A percentile compares a stretch with the other conserved stretches of the same genome.
Evolutionary conservation across 2,329 filamentous ascomycete species (phyloP).

Genomic region (Dactylonectria macrodidyma): DNA sequence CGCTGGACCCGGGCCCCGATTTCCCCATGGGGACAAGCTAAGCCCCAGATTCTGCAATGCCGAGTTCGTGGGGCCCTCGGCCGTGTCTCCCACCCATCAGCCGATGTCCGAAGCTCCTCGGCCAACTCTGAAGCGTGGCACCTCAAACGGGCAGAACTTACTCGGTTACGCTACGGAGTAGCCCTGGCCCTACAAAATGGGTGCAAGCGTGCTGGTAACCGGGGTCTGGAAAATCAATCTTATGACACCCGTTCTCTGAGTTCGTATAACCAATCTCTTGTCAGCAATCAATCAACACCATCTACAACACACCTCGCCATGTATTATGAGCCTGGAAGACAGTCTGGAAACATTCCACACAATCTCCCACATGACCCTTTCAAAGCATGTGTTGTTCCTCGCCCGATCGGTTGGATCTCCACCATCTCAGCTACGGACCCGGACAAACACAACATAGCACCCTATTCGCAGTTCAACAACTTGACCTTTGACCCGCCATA

Average conservation of each 20-base stretch:
- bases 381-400: conserved; percentile 31
- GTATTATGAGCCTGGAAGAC: conserved; percentile 21
- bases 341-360: conserved; percentile 15
- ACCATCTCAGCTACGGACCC: conserved; percentile 14
- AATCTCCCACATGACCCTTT: conserved; percentile 23
- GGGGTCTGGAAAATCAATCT: too few species aligned
- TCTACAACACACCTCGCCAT: not conserved
- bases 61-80: not conserved
- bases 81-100: not conserved
- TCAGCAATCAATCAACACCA: not conserved
- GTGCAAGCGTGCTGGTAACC: too few species aligned
- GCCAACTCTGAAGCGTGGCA: not conserved
- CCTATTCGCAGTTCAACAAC: conserved; percentile 33
- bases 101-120: not conserved
- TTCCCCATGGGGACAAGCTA: not conserved
- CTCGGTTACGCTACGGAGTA: not conserved
- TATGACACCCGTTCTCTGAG: not conserved
- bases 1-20: not conserved
- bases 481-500: conserved; percentile 32
- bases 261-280: not conserved
- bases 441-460: conserved; percentile 23
- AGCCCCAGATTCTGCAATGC: not conserved
- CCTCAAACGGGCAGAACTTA: not conserved
- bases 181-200: too few species aligned
- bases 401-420: conserved; percentile 31